phyloP scores from a whole-genome alignment of 75 land plant genomes.

The Larix kaempferi region DNA sequence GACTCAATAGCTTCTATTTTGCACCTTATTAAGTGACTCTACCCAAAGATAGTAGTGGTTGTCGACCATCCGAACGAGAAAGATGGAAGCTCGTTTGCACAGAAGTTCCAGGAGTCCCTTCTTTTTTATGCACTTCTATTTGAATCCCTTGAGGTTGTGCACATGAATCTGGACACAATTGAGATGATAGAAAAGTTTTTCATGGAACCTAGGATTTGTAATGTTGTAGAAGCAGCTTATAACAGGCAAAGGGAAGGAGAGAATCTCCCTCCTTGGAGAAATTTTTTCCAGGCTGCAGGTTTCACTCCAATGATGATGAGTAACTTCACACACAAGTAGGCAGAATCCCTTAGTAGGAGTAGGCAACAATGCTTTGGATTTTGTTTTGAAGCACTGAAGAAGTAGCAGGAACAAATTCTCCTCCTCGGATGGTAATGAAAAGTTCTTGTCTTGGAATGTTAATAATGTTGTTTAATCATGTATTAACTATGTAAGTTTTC shows the following conservation, averaged over 20 bases:
- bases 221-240: conserved; percentile 24
- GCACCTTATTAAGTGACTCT: conserved; percentile 47
- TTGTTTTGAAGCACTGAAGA: conserved; percentile 24
- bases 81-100: conserved; percentile 44
- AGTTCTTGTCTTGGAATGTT: conserved; percentile 75
- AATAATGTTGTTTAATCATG: conserved; percentile 4
- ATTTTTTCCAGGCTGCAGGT: conserved; percentile 46
- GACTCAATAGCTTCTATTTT: conserved; percentile 34
- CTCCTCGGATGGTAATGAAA: conserved; percentile 73
- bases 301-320: conserved; percentile 68
- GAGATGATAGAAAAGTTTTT: conserved; percentile 64
- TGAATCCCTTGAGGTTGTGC: conserved; percentile 70
- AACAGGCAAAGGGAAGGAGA: conserved; percentile 35
- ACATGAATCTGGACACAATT: conserved; percentile 28
- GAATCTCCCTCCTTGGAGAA: conserved; percentile 54
- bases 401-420: conserved; percentile 61
- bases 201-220: conserved; percentile 48
- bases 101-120: conserved; percentile 55
- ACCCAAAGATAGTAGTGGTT: conserved; percentile 62
- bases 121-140: conserved; percentile 55
- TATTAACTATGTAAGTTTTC: conserved; percentile 8
- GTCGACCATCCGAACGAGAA: conserved; percentile 53
- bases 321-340: conserved; percentile 72
- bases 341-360: conserved; percentile 60
- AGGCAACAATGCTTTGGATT: conserved; percentile 53